phyloP scores from a whole-genome alignment of 257 asterid genomes.

The Schizonepeta tenuifolia region DNA sequence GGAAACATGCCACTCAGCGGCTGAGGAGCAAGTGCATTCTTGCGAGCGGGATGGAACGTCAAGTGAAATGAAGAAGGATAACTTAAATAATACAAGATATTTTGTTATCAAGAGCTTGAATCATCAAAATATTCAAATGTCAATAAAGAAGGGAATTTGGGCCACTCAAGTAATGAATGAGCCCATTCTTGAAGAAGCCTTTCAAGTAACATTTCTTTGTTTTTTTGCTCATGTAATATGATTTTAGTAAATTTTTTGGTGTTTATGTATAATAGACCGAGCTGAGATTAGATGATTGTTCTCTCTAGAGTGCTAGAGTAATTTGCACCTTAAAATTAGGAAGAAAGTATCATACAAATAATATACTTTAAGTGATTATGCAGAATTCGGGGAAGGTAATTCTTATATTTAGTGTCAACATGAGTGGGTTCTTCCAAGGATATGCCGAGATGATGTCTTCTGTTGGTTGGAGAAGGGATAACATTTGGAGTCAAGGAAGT shows the following conservation, averaged over 20 bases:
- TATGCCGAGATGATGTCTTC: slow-evolving; percentile 95
- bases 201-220: slow-evolving; percentile 67
- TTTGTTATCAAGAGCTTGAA: slow-evolving; percentile 95
- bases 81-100: slow-evolving; percentile 60
- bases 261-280: slow-evolving; percentile 34
- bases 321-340: slow-evolving; percentile 35
- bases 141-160: slow-evolving; percentile 87
- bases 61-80: slow-evolving; percentile 54
- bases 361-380: slow-evolving; percentile 56
- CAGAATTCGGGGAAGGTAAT: slow-evolving; percentile 96
- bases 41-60: slow-evolving; percentile 55
- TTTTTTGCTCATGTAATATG: slow-evolving; percentile 47
- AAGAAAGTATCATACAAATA: slow-evolving; percentile 35
- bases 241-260: slow-evolving; percentile 37
- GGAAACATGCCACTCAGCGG: slow-evolving; percentile 56
- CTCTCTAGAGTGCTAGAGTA: slow-evolving; percentile 32
- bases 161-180: slow-evolving; percentile 99
- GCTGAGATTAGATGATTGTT: slow-evolving; percentile 31
- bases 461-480: slow-evolving; percentile 83
- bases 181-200: slow-evolving; percentile 94
- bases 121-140: slow-evolving; percentile 82
- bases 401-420: slow-evolving; percentile 95
- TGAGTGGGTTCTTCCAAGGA: slow-evolving; percentile 99
- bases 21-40: slow-evolving; percentile 50
- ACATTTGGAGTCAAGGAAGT: slow-evolving; percentile 80